A percentile compares a stretch with the other conserved stretches of the same genome.
Evolutionary conservation across 169 alveolate genomes (phyloP).

Genomic region (Plasmodium reichenowi): DNA sequence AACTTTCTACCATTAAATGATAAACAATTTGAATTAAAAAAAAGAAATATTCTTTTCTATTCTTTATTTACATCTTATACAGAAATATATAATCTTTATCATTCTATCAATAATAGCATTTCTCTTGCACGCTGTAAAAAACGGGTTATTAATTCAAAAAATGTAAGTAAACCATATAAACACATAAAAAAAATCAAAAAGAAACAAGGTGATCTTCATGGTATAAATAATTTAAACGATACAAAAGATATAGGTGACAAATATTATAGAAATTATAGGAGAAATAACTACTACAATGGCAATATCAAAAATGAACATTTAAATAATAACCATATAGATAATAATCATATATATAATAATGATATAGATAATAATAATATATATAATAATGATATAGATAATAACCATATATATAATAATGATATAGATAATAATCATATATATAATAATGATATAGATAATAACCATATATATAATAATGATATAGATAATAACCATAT

Average conservation of each 20-base stretch:
- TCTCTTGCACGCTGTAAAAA: slow-evolving; percentile 11
- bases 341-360: slow-evolving; percentile 1
- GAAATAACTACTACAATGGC: neutral
- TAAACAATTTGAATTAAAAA: slow-evolving; percentile 69
- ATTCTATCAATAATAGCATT: slow-evolving; percentile 9
- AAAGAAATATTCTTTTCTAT: slow-evolving; percentile 66
- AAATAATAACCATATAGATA: slow-evolving; percentile 11
- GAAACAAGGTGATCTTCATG: too few relatives aligned
- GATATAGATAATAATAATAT: neutral
- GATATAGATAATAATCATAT: too few relatives aligned
- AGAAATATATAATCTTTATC: slow-evolving; percentile 29
- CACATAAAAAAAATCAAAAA: too few relatives aligned
- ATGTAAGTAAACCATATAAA: too few relatives aligned
- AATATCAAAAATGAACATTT: slow-evolving; percentile 33
- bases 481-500: neutral
- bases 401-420: neutral
- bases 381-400: neutral
- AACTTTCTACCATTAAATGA: slow-evolving; percentile 38
- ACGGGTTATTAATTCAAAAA: too few relatives aligned
- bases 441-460: slow-evolving; percentile 11
- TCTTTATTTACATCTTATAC: slow-evolving; percentile 69
- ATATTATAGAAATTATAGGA: too few relatives aligned
- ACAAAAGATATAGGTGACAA: too few relatives aligned
- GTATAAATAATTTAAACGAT: too few relatives aligned
- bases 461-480: slow-evolving; percentile 1